Conservation (phyloP, 345 rosid species). For the Anacardium occidentale region DNA sequence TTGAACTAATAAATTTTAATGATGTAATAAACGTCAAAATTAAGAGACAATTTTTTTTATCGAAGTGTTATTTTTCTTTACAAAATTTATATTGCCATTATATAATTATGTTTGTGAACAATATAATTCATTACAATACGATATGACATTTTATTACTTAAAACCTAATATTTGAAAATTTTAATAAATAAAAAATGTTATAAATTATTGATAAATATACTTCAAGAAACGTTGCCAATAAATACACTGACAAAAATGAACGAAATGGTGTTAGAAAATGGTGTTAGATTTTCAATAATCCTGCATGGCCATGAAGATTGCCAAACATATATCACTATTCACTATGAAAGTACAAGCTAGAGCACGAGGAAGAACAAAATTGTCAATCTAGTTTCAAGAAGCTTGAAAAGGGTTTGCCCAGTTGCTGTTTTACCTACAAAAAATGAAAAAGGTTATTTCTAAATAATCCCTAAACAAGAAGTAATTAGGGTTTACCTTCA, state of each 20-base stretch:
- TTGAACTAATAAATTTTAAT: too few species aligned
- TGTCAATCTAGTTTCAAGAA: conserved; percentile 12
- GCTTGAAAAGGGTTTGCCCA: conserved; percentile 8
- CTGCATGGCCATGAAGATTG: not conserved
- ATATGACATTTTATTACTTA: too few species aligned
- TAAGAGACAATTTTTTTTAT: too few species aligned
- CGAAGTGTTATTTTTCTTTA: too few species aligned
- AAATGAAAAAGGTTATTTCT: conserved; percentile 29
- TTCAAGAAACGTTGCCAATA: not conserved
- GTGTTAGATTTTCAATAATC: not conserved
- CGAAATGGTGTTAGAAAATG: too few species aligned
- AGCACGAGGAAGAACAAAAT: not conserved
- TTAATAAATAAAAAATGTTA: too few species aligned
- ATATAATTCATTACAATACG: too few species aligned
- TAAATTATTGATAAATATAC: too few species aligned
- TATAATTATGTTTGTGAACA: too few species aligned
- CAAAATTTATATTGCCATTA: too few species aligned
- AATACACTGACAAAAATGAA: not conserved
- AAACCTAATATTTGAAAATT: too few species aligned
- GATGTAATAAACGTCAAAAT: too few species aligned
- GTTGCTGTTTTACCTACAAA: conserved; percentile 27
- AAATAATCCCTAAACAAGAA: conserved; percentile 24
- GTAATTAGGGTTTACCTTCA: conserved; percentile 43
- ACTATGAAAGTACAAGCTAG: not conserved
- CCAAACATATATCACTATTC: conserved; percentile 7